phyloP scores from a whole-genome alignment of 805 yeast genomes.

The Hanseniaspora taiwanica region DNA sequence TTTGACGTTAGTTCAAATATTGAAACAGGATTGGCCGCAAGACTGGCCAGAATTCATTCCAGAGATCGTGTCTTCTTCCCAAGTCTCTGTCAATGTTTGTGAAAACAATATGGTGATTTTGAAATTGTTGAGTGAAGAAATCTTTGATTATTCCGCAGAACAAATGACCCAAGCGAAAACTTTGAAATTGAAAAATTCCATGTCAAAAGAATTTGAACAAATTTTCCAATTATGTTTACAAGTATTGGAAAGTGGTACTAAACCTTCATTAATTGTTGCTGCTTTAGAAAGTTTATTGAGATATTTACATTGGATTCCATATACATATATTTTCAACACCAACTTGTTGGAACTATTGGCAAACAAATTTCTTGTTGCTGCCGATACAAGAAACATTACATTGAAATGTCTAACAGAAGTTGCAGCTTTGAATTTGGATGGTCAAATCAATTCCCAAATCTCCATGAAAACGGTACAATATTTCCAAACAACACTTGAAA shows the following conservation, averaged over 20 bases:
- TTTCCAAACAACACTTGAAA: conserved; percentile 64
- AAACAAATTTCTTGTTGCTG: conserved; percentile 61
- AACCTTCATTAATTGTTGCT: conserved; percentile 64
- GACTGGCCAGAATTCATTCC: conserved; percentile 97
- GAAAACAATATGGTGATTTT: conserved; percentile 94
- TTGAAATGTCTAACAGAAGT: conserved; percentile 91
- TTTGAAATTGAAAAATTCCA: conserved; percentile 61
- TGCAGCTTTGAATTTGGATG: conserved; percentile 35
- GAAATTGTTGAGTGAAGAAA: conserved; percentile 84
- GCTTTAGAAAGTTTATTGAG: conserved; percentile 72
- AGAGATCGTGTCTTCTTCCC: conserved; percentile 74
- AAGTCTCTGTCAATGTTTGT: conserved; percentile 82
- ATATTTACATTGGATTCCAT: conserved; percentile 91
- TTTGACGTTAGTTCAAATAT: conserved; percentile 81
- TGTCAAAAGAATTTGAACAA: conserved; percentile 84
- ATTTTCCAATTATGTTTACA: conserved; percentile 89
- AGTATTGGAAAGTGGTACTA: conserved; percentile 74
- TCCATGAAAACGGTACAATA: conserved; percentile 43
- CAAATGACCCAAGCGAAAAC: conserved; percentile 96
- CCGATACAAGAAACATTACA: conserved; percentile 70
- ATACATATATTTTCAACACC: conserved; percentile 81
- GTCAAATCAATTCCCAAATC: conserved; percentile 26
- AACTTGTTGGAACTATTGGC: conserved; percentile 60
- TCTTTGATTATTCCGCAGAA: conserved; percentile 88
- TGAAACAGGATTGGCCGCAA: conserved; percentile 98